Base-by-base conservation (phyloP, 2,329 filamentous ascomycete species). In the Purpureocillium takamizusanense region DNA sequence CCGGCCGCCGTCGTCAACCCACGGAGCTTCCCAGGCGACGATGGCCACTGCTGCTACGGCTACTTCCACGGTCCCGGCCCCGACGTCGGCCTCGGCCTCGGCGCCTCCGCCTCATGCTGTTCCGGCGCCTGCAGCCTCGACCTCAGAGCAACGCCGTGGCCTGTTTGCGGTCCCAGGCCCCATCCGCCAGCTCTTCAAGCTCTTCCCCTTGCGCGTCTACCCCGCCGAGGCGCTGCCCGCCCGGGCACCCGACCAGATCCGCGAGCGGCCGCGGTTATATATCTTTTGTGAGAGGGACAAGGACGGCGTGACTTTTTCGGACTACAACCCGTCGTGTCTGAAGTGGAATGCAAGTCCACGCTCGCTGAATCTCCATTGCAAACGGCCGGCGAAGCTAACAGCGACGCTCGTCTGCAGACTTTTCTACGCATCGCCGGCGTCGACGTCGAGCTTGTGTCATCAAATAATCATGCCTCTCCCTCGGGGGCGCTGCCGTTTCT, bases 381-480 rank as follows among this genome's bases (percentile, higher is more conserved):
- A n/a, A 17, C 8, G 12, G 16, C 7, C 5, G 12, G 13, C 6
- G 15, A 5, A 28, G 21, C 14, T 35, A 27, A 38, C 23, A 1
- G 16, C 4, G 14, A 13, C n/a, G 31, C 8, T 7, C 7, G 8
- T 16, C 23, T 16, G 16, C 12, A 94, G 87, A 81, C 88, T 23
- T 92, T 87, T 60, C 72, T 98, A 44, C 85, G 78, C 51, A 86
- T 95, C 51, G 74, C 79, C 36, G 74, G 74, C 31, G 69, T 95
- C 42, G 62, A 77, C 4, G 83, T 89, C 57, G 67, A 68, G 38
- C 66, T 82, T 37, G 66, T 78, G 7, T 65, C 86, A 4, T 94
- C 88, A 4, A 94, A 78, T 50, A 97, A 97, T 60, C 92, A 97
- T 66, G 88, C 90, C 37, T 95, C 89, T 2, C 90, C 90, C 0